Conservation (phyloP, 495 filamentous ascomycete genomes). For the Margaritispora aquatica region DNA sequence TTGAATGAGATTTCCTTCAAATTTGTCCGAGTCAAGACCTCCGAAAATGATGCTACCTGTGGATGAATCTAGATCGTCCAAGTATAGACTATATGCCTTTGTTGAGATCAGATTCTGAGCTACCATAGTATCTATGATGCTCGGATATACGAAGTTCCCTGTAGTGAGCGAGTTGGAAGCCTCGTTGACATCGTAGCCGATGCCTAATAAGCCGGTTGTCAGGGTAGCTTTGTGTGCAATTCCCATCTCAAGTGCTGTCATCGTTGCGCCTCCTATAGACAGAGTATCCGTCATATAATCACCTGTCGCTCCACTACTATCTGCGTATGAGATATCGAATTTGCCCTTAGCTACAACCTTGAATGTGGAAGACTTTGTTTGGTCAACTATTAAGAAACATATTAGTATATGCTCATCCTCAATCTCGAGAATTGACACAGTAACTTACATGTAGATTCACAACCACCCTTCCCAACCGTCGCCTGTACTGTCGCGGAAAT, state of each 20-base stretch:
- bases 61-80: constrained; percentile 53
- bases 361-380: constrained; percentile 64
- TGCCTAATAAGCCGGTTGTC: constrained; percentile 76
- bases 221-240: constrained; percentile 65
- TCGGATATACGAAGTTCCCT: constrained; percentile 52
- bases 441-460: constrained; percentile 16
- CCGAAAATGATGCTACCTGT: constrained; percentile 85
- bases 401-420: constrained; percentile 6
- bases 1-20: constrained; percentile 61
- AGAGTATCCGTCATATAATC: constrained; percentile 79
- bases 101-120: constrained; percentile 63
- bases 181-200: constrained; percentile 77
- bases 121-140: constrained; percentile 69
- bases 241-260: constrained; percentile 75
- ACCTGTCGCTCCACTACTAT: constrained; percentile 55
- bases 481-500: constrained; percentile 26
- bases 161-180: constrained; percentile 38
- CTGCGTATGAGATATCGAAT: constrained; percentile 83
- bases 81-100: constrained; percentile 84
- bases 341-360: constrained; percentile 48
- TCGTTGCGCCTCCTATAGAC: constrained; percentile 53
- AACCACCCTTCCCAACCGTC: constrained; percentile 19
- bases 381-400: constrained; percentile 30
- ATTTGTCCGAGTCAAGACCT: constrained; percentile 83
- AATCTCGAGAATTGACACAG: not conserved